Evolutionary conservation across 495 filamentous ascomycete genomes (phyloP).

Genomic region (Aspergillus carlsbadensis): DNA sequence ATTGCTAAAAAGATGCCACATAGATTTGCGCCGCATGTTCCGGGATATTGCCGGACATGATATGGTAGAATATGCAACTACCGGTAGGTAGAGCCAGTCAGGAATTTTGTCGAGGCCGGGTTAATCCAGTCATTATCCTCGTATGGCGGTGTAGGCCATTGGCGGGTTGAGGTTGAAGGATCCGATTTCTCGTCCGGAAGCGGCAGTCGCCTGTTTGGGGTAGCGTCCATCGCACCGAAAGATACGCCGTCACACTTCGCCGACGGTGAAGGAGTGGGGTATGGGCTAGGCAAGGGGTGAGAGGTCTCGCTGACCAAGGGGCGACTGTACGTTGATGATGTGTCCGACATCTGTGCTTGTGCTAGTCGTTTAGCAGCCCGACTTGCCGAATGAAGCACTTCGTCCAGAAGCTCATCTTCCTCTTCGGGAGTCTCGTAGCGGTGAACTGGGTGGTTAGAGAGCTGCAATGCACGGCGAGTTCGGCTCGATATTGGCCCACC

Average conservation of each 20-base stretch:
- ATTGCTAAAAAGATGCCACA: slow-evolving; percentile 17
- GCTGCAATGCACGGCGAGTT: slow-evolving; percentile 77
- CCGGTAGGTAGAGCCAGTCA: slow-evolving; percentile 54
- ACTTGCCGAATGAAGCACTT: slow-evolving; percentile 64
- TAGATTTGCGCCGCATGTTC: slow-evolving; percentile 5
- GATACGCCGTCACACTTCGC: slow-evolving; percentile 70
- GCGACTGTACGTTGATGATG: slow-evolving; percentile 44
- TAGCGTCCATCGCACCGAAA: slow-evolving; percentile 59
- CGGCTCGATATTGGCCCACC: slow-evolving; percentile 73
- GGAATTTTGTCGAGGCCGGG: slow-evolving; percentile 73
- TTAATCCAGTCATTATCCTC: slow-evolving; percentile 86
- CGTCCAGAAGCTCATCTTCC: slow-evolving; percentile 92
- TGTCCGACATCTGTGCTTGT: slow-evolving; percentile 41
- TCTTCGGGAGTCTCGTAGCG: slow-evolving; percentile 94
- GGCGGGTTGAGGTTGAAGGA: slow-evolving; percentile 56
- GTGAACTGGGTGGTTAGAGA: slow-evolving; percentile 69
- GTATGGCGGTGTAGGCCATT: slow-evolving; percentile 97
- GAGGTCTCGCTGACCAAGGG: slow-evolving; percentile 55
- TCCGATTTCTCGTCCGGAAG: slow-evolving; percentile 62
- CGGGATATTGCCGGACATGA: slow-evolving; percentile 5
- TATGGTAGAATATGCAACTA: slow-evolving; percentile 27
- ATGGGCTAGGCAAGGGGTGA: slow-evolving; percentile 64
- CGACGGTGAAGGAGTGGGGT: slow-evolving; percentile 89
- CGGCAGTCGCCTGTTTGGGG: slow-evolving; percentile 50
- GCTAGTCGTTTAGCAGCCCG: slow-evolving; percentile 56